Base-by-base conservation (phyloP, 1,139 yeast genomes). In the Pichia sp. region DNA sequence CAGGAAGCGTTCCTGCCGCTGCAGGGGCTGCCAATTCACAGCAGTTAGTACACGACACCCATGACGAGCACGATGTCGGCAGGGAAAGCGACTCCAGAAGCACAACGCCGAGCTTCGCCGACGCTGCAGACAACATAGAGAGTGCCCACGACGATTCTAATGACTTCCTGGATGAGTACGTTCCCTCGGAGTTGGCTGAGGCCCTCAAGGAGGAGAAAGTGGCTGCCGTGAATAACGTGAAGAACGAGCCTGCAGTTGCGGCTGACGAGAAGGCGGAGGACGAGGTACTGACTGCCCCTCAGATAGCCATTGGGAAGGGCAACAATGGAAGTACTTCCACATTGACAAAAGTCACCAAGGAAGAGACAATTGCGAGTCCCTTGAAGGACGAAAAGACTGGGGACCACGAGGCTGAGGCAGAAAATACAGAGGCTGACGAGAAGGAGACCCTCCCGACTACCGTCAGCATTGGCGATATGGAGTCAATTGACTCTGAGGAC, bases 401-500 rank as follows among this genome's bases (percentile, higher is more conserved):
- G 9, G 28, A 25, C 6, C 28, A 25, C 28, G 28, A 41, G 28
- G 19, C 9, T 7, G 21, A 22, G 22, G 26, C 40, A 31, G 21
- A n/a, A 31, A n/a, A 44, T 16, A n/a, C 45, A 28, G 16, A 16
- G 13, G 45, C 31, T 23, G 45, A 42, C 12, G 23, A 4, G 23
- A 44, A 22, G n/a, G 19, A 36, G 26, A 19, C 37, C 9, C 34
- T 23, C 10, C 31, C 22, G 31, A 43, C 21, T 9, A 37, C 37
- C 16, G 19, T 52, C 16, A 43, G 44, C 30, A 26, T 47, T 12
- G 37, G 43, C 37, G 54, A 55, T 36, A 47, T 53, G 46, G 48
- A 50, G 30, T 52, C 57, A 34, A 48, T 52, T 34, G 55, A 55
- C 41, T 48, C 54, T 13, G 48, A 46, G 4, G 43, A 41, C 1